Percentiles rank a stretch among this genome's conserved stretches.
Evolutionary conservation across 2,329 filamentous ascomycete species (phyloP).

Genomic region (Exophiala viscosa): DNA sequence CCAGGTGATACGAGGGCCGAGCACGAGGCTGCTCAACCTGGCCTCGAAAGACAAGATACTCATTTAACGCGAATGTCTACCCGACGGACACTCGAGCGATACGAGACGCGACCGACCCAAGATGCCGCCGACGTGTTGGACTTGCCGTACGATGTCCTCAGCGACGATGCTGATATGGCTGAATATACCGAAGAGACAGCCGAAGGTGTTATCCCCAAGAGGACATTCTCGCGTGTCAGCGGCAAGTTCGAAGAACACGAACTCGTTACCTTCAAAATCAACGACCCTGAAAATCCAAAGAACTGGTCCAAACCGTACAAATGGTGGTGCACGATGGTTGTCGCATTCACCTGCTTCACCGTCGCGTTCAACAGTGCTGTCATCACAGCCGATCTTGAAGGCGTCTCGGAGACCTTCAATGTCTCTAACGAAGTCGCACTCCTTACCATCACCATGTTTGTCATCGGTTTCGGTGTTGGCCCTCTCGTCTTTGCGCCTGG

Average conservation of each 20-base stretch:
- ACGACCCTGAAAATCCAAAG: constrained; percentile 76
- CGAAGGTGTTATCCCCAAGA: constrained; percentile 58
- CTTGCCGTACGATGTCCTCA: constrained; percentile 64
- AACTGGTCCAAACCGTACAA: constrained; percentile 73
- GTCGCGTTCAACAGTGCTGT: constrained; percentile 69
- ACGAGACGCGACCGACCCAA: constrained; percentile 27
- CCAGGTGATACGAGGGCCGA: constrained; percentile 1
- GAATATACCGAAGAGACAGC: constrained; percentile 65
- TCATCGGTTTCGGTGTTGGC: constrained; percentile 75
- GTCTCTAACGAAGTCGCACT: constrained; percentile 71
- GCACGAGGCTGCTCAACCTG: background rate
- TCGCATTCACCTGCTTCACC: constrained; percentile 71
- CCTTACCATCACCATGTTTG: constrained; percentile 70
- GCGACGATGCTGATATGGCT: constrained; percentile 56
- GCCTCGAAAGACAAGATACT: constrained; percentile 16
- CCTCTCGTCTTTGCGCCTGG: constrained; percentile 77
- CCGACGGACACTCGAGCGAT: constrained; percentile 24
- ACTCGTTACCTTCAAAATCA: constrained; percentile 66
- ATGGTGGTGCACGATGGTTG: constrained; percentile 68
- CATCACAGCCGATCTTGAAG: constrained; percentile 70
- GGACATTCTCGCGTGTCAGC: constrained; percentile 52
- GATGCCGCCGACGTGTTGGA: constrained; percentile 46
- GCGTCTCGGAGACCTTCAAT: constrained; percentile 60
- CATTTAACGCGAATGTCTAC: constrained; percentile 20
- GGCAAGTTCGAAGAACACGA: constrained; percentile 54